These are phyloP conservation scores for Rhodomyrtus psidioides DNA, from an alignment of 441 rosid genomes.

Conservation along the genomic window DNA sequence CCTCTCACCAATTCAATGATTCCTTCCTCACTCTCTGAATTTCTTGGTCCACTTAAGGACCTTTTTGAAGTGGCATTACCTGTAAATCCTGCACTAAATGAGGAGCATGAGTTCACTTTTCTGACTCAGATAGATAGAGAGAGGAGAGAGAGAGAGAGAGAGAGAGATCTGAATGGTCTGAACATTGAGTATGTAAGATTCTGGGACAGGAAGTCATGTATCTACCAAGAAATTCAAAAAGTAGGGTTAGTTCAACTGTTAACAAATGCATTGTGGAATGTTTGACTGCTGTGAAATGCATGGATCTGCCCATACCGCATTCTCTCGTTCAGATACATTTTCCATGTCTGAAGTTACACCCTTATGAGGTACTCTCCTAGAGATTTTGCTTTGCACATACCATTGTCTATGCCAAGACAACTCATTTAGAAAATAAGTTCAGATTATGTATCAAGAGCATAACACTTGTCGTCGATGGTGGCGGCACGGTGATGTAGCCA, in stretches of 20 bases:
- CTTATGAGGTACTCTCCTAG: not conserved
- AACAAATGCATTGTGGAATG: not conserved
- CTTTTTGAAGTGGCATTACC: not conserved
- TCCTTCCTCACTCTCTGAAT: constrained; percentile 17
- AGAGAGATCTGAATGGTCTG: not conserved
- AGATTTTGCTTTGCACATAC: not conserved
- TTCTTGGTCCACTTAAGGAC: not conserved
- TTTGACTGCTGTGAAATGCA: not conserved
- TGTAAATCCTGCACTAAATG: not conserved
- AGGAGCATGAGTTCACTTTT: not conserved
- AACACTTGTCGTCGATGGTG: not conserved
- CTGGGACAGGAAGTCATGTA: not conserved
- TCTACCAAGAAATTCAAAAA: not conserved
- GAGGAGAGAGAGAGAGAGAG: not conserved
- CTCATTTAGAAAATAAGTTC: not conserved
- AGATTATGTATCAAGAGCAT: not conserved
- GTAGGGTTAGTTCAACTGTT: not conserved
- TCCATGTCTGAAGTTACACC: not conserved
- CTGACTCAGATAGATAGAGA: not conserved
- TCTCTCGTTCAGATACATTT: not conserved
- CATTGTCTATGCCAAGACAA: not conserved
- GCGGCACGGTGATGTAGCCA: not conserved
- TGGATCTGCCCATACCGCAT: not conserved
- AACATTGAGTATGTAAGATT: not conserved
- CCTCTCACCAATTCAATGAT: constrained; percentile 14